Conservation (phyloP, 2,329 filamentous ascomycete genomes). For the Pleoardoris graminearum region DNA sequence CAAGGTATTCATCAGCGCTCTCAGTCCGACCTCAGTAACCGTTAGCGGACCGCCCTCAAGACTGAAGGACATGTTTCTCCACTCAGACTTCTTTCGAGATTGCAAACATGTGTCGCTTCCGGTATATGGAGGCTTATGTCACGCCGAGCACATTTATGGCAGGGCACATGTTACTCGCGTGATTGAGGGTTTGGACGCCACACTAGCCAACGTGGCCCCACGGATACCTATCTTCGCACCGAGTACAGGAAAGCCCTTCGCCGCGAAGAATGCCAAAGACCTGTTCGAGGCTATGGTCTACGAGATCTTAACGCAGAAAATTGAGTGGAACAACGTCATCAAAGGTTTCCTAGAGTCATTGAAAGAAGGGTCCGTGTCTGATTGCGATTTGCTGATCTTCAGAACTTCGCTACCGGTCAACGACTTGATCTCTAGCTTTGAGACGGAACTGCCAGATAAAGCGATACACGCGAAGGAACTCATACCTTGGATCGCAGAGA, state of each 20-base stretch:
- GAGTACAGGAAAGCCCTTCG: background rate
- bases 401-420: background rate
- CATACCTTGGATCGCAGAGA: no score
- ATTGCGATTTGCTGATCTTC: background rate
- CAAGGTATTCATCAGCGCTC: background rate
- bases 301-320: background rate
- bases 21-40: background rate
- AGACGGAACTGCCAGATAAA: no score
- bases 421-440: background rate
- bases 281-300: background rate
- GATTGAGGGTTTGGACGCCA: no score
- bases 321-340: background rate
- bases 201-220: no score
- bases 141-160: no score
- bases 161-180: no score
- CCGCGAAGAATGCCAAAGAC: background rate
- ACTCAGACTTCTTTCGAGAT: background rate
- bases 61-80: background rate
- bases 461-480: no score
- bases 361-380: background rate
- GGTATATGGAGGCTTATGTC: background rate
- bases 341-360: background rate
- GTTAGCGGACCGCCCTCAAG: conserved; percentile 5
- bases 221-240: no score
- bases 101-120: background rate